phyloP scores from a whole-genome alignment of 768 basidiomycete species.

The Crucibulum laeve region DNA sequence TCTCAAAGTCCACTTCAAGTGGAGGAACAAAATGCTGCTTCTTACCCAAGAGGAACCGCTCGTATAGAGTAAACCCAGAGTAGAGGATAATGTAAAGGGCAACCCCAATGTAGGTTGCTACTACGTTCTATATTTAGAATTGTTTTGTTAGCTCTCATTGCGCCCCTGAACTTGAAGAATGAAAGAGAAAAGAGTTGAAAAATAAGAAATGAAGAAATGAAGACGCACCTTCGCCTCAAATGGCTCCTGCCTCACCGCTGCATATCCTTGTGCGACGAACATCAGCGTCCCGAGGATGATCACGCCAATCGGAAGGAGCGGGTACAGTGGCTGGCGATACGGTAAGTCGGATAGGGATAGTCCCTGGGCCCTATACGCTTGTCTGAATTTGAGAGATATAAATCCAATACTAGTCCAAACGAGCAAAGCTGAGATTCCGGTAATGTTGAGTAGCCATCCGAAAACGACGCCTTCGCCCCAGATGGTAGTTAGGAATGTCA shows the following conservation, averaged over 20 bases:
- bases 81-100: conserved; percentile 42
- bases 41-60: conserved; percentile 23
- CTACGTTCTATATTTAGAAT: conserved; percentile 40
- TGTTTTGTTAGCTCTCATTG: not conserved
- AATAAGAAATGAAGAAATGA: not conserved
- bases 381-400: conserved; percentile 58
- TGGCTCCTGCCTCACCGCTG: conserved; percentile 38
- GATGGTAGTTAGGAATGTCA: conserved; percentile 55
- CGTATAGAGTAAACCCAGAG: conserved; percentile 36
- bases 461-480: conserved; percentile 55
- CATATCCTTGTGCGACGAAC: conserved; percentile 54
- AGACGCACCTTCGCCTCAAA: conserved; percentile 36
- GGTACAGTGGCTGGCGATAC: conserved; percentile 52
- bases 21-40: conserved; percentile 35
- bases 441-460: conserved; percentile 58
- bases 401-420: conserved; percentile 60
- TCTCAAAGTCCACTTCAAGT: conserved; percentile 44
- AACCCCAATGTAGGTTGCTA: conserved; percentile 53
- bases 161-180: not conserved
- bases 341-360: conserved; percentile 50
- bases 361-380: conserved; percentile 53
- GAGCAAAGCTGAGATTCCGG: conserved; percentile 62
- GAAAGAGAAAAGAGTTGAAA: conserved; percentile 1
- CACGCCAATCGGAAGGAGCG: conserved; percentile 46
- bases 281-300: conserved; percentile 44